Base-by-base conservation (phyloP, 1,284 basidiomycete genomes). In the Fereydounia khargensis region DNA sequence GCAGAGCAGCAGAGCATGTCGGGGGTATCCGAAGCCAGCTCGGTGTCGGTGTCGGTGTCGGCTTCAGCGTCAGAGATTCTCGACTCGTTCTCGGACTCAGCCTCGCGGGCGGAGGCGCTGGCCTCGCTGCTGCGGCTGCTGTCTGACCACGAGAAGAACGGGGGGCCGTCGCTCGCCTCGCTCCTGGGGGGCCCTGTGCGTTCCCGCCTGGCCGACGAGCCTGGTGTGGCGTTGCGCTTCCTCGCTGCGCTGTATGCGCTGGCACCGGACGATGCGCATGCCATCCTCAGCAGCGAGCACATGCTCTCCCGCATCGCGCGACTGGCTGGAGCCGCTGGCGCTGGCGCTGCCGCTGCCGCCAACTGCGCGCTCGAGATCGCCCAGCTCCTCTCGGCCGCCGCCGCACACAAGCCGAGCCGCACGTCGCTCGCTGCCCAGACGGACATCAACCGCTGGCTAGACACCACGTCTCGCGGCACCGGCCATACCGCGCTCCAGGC, bases 231-330 rank as follows among this genome's bases (percentile, higher is more conserved):
- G 10, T 40, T 62, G 17, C 19, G 37, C 31, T 62, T 52, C 30
- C 35, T 62, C 13, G 41, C 54, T 3, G 49, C 59, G 11, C 35
- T 62, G 16, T 62, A 49, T 35, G 49, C 46, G 25, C 49, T 62
- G 1, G 30, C 46, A 0, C 43, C 53, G 0, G 9, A 40, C 2
- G 53, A 62, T 22, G 59, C 59, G 7, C 50, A 62, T 14, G 35
- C 35, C 27, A 42, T 62, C 17, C 39, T 62, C 38, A 35, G 25
- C 3, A 42, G 45, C 17, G 49, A 53, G 21, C 53, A 49, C 3
- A 53, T 62, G 32, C 24, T 57, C 22, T 33, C 53, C 20, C 46
- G 52, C 9, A 35, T 56, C 11, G 25, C 8, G 32, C 6, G 32
- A 7, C 42, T 62, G 13, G 46, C 56, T 34, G 53, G 48, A 7